Base-by-base conservation (phyloP, 192 early-diverging fungal genomes). In the Backusella psychrophila region DNA sequence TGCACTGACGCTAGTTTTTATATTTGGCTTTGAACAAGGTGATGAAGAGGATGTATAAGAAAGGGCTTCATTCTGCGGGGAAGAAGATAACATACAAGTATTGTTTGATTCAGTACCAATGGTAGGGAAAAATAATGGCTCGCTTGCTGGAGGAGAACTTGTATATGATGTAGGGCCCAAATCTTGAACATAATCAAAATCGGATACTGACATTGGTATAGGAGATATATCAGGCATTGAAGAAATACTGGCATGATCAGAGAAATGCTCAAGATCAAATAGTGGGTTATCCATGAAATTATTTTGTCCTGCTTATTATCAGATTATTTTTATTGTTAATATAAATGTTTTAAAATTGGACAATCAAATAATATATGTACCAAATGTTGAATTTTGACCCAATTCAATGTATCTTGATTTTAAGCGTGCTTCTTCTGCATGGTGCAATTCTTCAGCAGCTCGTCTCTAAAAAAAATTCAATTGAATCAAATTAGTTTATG, bases 351-450 rank as follows among this genome's bases (percentile, higher is more conserved):
- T 1, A 63, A 33, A 29, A 29, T 29, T 12, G 6, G 12, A 63
- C 23, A 11, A 63, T 63, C 23, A 12, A 63, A 63, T 14, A 63
- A 63, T 63, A 9, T 53, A 21, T 29, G 26, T 63, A 63, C 56
- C 56, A 23, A 63, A 63, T 14, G 21, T 63, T 26, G 56, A 29
- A 14, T 63, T 23, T 29, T 63, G 56, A 15, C 56, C 56, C 56
- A 38, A 69, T 38, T 69, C 68, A 8, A 69, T 69, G 11, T 38
- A 69, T 38, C 21, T 69, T 39, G 68, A 41, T 69, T 69, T 35
- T 69, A 69, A 69, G 35, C 68, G 68, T 38, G 68, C 68, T 69
- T 69, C 68, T 41, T 69, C 68, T 21, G 38, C 68, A 38, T 69
- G 68, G 21, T 38, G 68, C 8, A 69, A 39, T 69, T 69, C 68